Conservation (phyloP, 345 rosid genomes). For the Murraya paniculata region DNA sequence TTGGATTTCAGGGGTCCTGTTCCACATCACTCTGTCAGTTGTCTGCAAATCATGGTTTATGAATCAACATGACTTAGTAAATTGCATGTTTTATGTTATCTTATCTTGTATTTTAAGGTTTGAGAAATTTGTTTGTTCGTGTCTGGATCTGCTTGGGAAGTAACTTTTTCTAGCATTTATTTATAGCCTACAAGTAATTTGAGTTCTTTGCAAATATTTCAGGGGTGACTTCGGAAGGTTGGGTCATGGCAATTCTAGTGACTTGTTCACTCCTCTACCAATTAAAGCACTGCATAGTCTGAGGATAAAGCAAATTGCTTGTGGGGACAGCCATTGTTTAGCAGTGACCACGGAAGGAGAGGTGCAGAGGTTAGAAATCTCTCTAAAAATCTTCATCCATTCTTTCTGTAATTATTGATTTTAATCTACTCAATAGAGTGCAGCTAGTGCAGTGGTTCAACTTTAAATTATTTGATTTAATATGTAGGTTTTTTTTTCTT, state of each 20-base stretch:
- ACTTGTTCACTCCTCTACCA: slow-evolving; percentile 88
- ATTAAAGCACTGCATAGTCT: slow-evolving; percentile 75
- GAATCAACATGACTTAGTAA: not conserved
- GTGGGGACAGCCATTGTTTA: slow-evolving; percentile 98
- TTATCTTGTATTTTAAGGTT: not conserved
- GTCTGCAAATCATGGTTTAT: not conserved
- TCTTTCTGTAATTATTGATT: not conserved
- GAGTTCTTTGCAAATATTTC: slow-evolving; percentile 16
- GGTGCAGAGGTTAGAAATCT: slow-evolving; percentile 68
- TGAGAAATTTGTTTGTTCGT: not conserved
- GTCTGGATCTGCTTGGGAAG: not conserved
- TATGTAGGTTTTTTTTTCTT: not conserved
- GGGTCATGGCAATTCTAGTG: slow-evolving; percentile 96
- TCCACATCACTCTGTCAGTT: not conserved
- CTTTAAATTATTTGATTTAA: not conserved
- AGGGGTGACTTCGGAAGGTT: slow-evolving; percentile 99
- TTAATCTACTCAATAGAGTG: not conserved
- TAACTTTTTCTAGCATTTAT: not conserved
- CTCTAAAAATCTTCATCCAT: not conserved
- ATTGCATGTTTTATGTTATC: not conserved
- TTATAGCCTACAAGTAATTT: not conserved
- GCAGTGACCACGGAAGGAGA: slow-evolving; percentile 90
- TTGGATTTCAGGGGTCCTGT: too few relatives aligned
- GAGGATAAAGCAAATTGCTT: slow-evolving; percentile 88
- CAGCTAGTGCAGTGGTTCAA: not conserved